These are phyloP conservation scores for Magnaporthiopsis incrustans DNA, from an alignment of 2,329 filamentous ascomycete species.

Conservation along the genomic window DNA sequence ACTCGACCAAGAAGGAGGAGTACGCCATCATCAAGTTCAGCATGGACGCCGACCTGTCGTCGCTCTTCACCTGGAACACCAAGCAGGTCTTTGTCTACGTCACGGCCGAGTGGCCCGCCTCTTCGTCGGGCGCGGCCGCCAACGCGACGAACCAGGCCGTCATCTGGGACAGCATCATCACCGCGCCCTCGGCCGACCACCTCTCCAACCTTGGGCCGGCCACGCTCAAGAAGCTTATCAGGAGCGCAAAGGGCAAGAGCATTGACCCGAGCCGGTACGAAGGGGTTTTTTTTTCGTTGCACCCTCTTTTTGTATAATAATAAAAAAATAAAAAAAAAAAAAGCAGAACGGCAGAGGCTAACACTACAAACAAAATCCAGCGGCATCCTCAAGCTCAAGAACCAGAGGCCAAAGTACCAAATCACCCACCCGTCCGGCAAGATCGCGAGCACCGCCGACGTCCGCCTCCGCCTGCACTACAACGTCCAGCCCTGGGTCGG, in stretches of 20 bases:
- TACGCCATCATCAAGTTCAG: constrained; percentile 93
- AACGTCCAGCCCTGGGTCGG: constrained; percentile 98
- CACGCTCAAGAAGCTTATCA: constrained; percentile 53
- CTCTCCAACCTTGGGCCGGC: constrained; percentile 52
- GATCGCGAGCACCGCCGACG: constrained; percentile 65
- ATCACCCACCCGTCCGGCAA: constrained; percentile 83
- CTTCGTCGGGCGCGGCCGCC: constrained; percentile 10
- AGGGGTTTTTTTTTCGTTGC: not conserved
- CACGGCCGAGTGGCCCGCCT: constrained; percentile 61
- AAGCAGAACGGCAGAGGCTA: too few species aligned
- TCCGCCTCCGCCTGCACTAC: constrained; percentile 77
- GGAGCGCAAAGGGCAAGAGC: constrained; percentile 50
- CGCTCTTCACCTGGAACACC: constrained; percentile 98
- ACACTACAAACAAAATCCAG: constrained; percentile 26
- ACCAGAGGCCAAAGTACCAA: constrained; percentile 92
- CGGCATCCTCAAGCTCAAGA: constrained; percentile 68
- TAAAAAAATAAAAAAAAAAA: too few species aligned
- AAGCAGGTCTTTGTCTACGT: constrained; percentile 98
- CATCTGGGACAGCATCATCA: constrained; percentile 95
- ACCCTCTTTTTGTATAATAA: not conserved
- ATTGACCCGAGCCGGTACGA: constrained; percentile 50
- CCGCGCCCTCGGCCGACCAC: constrained; percentile 58
- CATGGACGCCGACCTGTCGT: constrained; percentile 80
- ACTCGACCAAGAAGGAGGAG: constrained; percentile 85
- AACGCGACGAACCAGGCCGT: constrained; percentile 60